phyloP scores from a whole-genome alignment of 2,329 filamentous ascomycete species.

The Pseudohalonectria lignicola region DNA sequence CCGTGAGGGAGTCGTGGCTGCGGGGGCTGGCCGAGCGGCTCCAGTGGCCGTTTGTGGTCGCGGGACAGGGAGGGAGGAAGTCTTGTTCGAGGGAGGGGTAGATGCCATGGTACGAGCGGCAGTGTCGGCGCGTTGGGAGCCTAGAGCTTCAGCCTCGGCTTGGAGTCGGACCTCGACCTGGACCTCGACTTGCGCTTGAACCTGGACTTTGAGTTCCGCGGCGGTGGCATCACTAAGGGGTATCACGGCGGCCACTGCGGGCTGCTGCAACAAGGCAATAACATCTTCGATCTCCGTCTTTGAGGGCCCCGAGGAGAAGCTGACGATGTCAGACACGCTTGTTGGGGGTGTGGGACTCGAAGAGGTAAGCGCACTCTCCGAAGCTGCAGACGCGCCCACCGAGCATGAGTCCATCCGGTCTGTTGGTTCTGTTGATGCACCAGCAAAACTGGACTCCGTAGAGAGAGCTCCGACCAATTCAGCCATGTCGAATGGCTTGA shows the following conservation, averaged over 20 bases:
- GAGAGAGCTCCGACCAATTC: constrained; percentile 3
- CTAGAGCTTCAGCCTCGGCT: too few species aligned
- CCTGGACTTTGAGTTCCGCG: too few species aligned
- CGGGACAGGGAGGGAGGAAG: too few species aligned
- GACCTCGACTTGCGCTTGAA: too few species aligned
- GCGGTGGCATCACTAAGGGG: too few species aligned
- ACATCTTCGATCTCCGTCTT: constrained; percentile 8
- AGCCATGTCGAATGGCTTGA: constrained; percentile 1
- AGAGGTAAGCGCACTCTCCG: too few species aligned
- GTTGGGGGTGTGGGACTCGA: constrained; percentile 20
- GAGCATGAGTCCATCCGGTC: constrained; percentile 17
- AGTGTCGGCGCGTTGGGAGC: too few species aligned
- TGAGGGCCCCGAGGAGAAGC: constrained; percentile 16
- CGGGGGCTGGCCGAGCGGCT: constrained; percentile 1
- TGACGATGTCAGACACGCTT: constrained; percentile 19
- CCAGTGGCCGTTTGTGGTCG: neutral
- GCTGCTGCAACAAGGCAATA: constrained; percentile 1
- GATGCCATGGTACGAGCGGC: too few species aligned
- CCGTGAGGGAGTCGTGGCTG: constrained; percentile 23
- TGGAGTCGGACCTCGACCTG: too few species aligned
- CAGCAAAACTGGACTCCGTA: constrained; percentile 16
- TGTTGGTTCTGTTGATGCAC: constrained; percentile 16
- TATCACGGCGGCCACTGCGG: constrained; percentile 14
- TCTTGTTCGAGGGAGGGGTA: too few species aligned
- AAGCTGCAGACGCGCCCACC: constrained; percentile 16